Percentiles rank a stretch among this genome's conserved stretches.
Evolutionary conservation across 768 basidiomycete species (phyloP).

Genomic region (Rhizopogon roseolus): DNA sequence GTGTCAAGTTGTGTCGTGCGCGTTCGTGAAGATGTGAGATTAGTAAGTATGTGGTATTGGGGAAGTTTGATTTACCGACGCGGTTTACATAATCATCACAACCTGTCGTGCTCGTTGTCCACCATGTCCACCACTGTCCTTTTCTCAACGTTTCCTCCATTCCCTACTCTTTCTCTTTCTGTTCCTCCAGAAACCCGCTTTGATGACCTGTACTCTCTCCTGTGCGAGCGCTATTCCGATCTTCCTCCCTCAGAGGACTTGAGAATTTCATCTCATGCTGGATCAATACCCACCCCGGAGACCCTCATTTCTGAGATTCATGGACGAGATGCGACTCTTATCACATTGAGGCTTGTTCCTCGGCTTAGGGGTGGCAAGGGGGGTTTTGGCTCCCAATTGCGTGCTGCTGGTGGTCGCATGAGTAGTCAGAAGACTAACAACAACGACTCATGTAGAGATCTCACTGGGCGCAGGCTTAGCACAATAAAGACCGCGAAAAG

Average conservation of each 20-base stretch:
- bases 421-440: conserved; percentile 93
- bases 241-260: conserved; percentile 40
- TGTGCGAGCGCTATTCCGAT: conserved; percentile 42
- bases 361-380: conserved; percentile 89
- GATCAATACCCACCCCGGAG: conserved; percentile 23
- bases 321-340: conserved; percentile 31
- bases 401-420: conserved; percentile 98
- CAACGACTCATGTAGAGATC: conserved; percentile 91
- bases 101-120: not conserved
- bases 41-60: not conserved
- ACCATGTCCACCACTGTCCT: conserved; percentile 49
- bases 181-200: conserved; percentile 38
- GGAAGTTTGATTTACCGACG: not conserved
- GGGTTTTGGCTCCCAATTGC: conserved; percentile 93
- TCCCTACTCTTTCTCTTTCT: conserved; percentile 48
- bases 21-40: not conserved
- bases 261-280: conserved; percentile 35
- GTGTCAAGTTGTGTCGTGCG: not conserved
- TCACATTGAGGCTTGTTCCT: conserved; percentile 72
- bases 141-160: conserved; percentile 57
- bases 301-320: conserved; percentile 33
- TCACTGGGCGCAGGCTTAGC: conserved; percentile 84
- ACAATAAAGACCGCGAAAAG: conserved; percentile 96
- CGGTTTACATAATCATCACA: conserved; percentile 4
- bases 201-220: conserved; percentile 35